Evolutionary conservation across 148 eudicot genomes (phyloP).

Genomic region (Chenopodium suecicum): DNA sequence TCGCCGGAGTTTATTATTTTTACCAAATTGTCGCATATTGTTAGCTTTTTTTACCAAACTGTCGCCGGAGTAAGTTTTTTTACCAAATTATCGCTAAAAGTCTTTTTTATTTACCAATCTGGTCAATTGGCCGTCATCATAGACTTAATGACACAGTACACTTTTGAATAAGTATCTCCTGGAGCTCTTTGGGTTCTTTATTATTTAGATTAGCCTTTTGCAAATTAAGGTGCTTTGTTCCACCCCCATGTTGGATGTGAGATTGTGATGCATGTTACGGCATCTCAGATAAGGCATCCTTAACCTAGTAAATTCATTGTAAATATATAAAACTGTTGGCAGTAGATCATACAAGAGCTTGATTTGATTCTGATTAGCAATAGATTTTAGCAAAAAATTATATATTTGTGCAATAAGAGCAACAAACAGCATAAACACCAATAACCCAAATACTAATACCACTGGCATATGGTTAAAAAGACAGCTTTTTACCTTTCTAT

Average conservation of each 20-base stretch:
- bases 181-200: background rate
- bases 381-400: background rate
- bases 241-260: background rate
- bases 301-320: background rate
- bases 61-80: too few species aligned
- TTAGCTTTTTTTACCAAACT: too few species aligned
- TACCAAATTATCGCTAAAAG: too few species aligned
- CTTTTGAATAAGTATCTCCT: background rate
- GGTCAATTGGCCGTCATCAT: background rate
- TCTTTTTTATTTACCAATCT: too few species aligned
- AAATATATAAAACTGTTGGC: background rate
- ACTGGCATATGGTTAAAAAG: background rate
- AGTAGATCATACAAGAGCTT: background rate
- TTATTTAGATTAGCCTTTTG: background rate
- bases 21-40: too few species aligned
- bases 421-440: background rate
- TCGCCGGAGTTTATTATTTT: too few species aligned
- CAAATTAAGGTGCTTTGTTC: background rate
- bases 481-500: background rate
- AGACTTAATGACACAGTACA: background rate
- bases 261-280: background rate
- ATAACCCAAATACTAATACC: background rate
- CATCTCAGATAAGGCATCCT: constrained; percentile 7
- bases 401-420: too few species aligned
- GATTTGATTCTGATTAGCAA: background rate